A percentile compares a stretch with the other conserved stretches of the same genome.
Evolutionary conservation across 2,329 filamentous ascomycete genomes (phyloP).

Genomic region (Exophiala dermatitidis): DNA sequence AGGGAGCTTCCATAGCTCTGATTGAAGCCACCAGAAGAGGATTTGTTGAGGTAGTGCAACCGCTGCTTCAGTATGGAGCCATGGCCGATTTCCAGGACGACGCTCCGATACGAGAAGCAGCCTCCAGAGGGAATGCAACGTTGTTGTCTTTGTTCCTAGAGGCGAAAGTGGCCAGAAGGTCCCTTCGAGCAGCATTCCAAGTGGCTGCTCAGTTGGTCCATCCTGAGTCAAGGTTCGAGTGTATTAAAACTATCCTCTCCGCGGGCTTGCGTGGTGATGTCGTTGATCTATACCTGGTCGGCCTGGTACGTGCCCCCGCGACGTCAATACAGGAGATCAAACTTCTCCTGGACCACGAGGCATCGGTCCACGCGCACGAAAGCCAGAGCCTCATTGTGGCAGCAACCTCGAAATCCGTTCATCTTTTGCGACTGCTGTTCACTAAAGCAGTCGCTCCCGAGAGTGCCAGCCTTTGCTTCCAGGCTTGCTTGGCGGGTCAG

Average conservation of each 20-base stretch:
- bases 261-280: conserved; percentile 15
- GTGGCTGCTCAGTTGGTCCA: conserved; percentile 2
- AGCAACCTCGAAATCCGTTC: conserved; percentile 16
- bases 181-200: background rate
- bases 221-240: background rate
- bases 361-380: conserved; percentile 49
- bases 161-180: background rate
- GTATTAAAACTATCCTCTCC: conserved; percentile 19
- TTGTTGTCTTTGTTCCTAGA: conserved; percentile 1
- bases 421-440: conserved; percentile 16
- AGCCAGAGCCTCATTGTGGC: conserved; percentile 44
- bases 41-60: background rate
- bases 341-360: conserved; percentile 48
- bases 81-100: background rate
- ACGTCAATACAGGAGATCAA: conserved; percentile 35
- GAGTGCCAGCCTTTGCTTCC: conserved; percentile 18
- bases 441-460: conserved; percentile 8
- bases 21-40: background rate
- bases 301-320: background rate
- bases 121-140: background rate
- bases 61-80: background rate
- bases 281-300: conserved; percentile 3
- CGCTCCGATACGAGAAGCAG: background rate
- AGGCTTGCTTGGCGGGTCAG: conserved; percentile 40
- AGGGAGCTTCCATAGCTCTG: conserved; percentile 1